Percentiles rank a stretch among this genome's conserved stretches.
phyloP scores from a whole-genome alignment of 208 protist genomes.

The Wallacemonas sp. region DNA sequence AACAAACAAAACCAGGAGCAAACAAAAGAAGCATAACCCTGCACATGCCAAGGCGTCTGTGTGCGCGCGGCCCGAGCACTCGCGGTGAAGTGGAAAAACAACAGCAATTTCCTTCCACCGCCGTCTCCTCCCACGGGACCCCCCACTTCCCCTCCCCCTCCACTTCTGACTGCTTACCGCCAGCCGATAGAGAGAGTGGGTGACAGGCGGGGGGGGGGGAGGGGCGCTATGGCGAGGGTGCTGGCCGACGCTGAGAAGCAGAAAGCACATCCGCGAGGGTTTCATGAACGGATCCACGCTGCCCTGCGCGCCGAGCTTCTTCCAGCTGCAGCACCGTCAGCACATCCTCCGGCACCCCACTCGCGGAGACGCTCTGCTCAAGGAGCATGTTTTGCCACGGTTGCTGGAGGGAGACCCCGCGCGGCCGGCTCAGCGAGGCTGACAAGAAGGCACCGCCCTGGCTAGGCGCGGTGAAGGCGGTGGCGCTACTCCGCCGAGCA shows the following conservation, averaged over 20 bases:
- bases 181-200: too few species aligned
- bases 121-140: too few species aligned
- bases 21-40: too few species aligned
- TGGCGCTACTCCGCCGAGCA: neutral
- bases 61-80: too few species aligned
- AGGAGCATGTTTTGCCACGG: neutral
- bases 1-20: too few species aligned
- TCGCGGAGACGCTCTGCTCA: constrained; percentile 3
- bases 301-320: neutral
- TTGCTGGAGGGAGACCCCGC: neutral
- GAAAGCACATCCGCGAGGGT: constrained; percentile 9
- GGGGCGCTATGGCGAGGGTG: too few species aligned
- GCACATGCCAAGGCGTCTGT: too few species aligned
- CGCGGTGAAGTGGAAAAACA: too few species aligned
- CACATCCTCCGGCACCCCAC: constrained; percentile 5
- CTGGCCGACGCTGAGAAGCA: neutral
- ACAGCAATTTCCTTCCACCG: too few species aligned
- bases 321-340: constrained; percentile 11
- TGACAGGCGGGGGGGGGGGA: too few species aligned
- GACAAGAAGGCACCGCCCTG: neutral
- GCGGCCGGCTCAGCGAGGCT: neutral
- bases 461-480: too few species aligned
- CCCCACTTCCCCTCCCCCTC: neutral
- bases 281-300: neutral
- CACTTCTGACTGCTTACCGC: too few species aligned